Base-by-base conservation (phyloP, 352 stramenopile genomes). In the Pythium grandisporangium region DNA sequence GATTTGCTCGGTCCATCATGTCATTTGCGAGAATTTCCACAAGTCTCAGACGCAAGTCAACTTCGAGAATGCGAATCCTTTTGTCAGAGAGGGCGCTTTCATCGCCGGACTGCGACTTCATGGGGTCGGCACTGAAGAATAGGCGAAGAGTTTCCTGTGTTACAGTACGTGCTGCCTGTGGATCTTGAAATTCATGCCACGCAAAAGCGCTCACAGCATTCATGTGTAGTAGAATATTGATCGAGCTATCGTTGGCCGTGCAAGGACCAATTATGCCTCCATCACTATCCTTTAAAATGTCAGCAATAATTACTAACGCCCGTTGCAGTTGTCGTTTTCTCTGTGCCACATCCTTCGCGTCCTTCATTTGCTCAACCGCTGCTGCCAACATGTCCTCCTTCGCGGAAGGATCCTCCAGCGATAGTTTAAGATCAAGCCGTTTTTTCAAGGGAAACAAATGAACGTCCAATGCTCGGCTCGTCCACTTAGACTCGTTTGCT, bases 341-440 rank as follows among this genome's bases (percentile, higher is more conserved):
- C 17, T 67, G 61, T 0, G 57, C 44, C 2, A 19, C 34, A 22
- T 92, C 76, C 23, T 81, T 82, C 14, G 45, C 55, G 7, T 89
- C 80, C 46, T 77, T 76, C 4, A 84, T 50, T 35, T 93, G 77
- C 40, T 94, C 84, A 5, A 95, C 26, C 23, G 87, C 53, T 0
- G 65, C 48, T 7, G 71, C 43, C 1, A 90, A 62, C 55, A 66
- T 50, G 17, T 77, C 54, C n/a, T 76, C 59, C 4, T 48, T 33
- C 0, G 48, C 63, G 1, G 48, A 30, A 0, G 63, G 61, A 41
- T 83, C 72, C 2, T 69, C 51, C 22, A 79, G 63, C 1, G 79
- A 41, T 7, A 86, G 56, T 32, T 90, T 88, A 22, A 80, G 53
- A 29, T 79, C 38, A 2, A 94, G 55, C 20, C 63, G 63, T 20